phyloP scores from a whole-genome alignment of 1,139 yeast species.

The Nakaseomyces sp. region DNA sequence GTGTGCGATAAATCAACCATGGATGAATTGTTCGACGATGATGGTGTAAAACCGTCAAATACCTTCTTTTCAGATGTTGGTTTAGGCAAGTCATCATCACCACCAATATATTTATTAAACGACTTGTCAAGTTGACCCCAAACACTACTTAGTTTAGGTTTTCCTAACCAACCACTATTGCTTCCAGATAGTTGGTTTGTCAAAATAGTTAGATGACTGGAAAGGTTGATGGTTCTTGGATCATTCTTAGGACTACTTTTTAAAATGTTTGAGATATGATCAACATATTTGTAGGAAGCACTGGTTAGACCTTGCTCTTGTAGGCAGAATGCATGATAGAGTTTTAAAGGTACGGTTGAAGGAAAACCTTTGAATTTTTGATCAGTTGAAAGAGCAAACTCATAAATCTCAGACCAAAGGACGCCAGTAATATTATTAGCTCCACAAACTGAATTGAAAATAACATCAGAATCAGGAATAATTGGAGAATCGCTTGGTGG shows the following conservation, averaged over 20 bases:
- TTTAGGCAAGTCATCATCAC: conserved; percentile 47
- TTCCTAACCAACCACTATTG: conserved; percentile 39
- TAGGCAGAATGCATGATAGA: conserved; percentile 26
- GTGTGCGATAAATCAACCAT: conserved; percentile 21
- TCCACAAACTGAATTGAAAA: conserved; percentile 23
- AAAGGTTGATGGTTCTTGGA: conserved; percentile 16
- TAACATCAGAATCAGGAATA: conserved; percentile 18
- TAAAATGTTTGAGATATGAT: conserved; percentile 16
- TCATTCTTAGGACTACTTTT: conserved; percentile 22
- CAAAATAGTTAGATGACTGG: conserved; percentile 18
- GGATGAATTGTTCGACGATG: conserved; percentile 35
- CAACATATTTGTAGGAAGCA: conserved; percentile 27
- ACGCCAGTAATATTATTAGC: conserved; percentile 22
- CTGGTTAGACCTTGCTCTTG: conserved; percentile 25
- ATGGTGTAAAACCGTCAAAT: conserved; percentile 66
- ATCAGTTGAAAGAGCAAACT: conserved; percentile 33
- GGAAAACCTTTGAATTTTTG: conserved; percentile 19
- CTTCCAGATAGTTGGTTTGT: conserved; percentile 22
- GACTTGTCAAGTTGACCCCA: conserved; percentile 81
- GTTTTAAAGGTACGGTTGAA: conserved; percentile 22
- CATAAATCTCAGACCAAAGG: conserved; percentile 53
- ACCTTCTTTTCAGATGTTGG: conserved; percentile 40
- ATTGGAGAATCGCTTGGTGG: conserved; percentile 34
- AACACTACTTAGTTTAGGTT: conserved; percentile 73
- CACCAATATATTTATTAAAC: conserved; percentile 82